Conservation (phyloP, 495 filamentous ascomycete species). For the Aspergillus leporis region DNA sequence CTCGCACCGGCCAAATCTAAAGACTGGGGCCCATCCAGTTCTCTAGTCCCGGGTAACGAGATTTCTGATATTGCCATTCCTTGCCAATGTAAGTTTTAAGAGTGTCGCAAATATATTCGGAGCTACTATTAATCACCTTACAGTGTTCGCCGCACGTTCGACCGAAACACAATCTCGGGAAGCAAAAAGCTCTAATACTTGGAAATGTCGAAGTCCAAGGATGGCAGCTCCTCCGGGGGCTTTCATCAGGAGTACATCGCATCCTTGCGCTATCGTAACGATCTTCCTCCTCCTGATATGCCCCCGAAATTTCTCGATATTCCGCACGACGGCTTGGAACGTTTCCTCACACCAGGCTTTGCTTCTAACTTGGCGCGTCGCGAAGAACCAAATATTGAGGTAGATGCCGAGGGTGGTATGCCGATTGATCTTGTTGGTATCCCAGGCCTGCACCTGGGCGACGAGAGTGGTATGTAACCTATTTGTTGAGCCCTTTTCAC, state of each 20-base stretch:
- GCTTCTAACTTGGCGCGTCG: conserved; percentile 83
- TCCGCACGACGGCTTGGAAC: conserved; percentile 82
- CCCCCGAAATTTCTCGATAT: conserved; percentile 96
- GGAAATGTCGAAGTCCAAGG: conserved; percentile 42
- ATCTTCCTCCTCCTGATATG: conserved; percentile 86
- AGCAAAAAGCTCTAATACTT: neutral
- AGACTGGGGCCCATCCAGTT: conserved; percentile 5
- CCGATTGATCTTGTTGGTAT: conserved; percentile 92
- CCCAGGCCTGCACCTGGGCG: conserved; percentile 89
- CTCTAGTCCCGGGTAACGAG: conserved; percentile 13
- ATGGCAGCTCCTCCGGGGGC: conserved; percentile 54
- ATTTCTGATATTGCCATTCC: conserved; percentile 18
- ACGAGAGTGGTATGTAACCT: conserved; percentile 80
- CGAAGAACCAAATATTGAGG: conserved; percentile 93
- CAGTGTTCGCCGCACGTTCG: conserved; percentile 14
- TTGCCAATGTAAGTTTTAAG: conserved; percentile 10
- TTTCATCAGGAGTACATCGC: conserved; percentile 96
- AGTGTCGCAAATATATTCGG: conserved; percentile 3
- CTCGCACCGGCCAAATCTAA: conserved; percentile 17
- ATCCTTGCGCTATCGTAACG: conserved; percentile 90
- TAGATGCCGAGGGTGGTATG: conserved; percentile 97
- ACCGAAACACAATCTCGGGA: neutral
- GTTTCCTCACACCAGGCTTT: conserved; percentile 86
- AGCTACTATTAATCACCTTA: conserved; percentile 13
- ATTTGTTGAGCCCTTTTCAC: neutral